Percentiles rank a stretch among this genome's conserved stretches.
These are phyloP conservation scores for Anethum foeniculum DNA, from an alignment of 140 eudicot genomes.

Conservation along the genomic window DNA sequence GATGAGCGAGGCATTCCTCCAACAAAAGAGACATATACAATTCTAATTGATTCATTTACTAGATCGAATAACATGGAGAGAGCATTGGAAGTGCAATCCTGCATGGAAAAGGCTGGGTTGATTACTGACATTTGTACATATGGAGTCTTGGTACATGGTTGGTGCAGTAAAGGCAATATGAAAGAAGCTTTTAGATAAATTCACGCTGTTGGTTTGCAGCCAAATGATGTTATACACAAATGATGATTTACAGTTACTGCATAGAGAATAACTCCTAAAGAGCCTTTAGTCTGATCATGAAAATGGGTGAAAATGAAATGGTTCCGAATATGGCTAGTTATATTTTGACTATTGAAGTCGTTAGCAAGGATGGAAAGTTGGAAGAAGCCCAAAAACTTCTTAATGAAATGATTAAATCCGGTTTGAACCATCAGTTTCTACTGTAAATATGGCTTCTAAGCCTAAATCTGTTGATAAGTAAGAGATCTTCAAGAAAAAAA, in stretches of 20 bases:
- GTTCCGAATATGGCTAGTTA: slow-evolving; percentile 43
- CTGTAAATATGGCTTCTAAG: slow-evolving; percentile 13
- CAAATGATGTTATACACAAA: slow-evolving; percentile 45
- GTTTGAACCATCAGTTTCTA: slow-evolving; percentile 28
- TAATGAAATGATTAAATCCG: slow-evolving; percentile 31
- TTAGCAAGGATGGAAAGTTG: slow-evolving; percentile 39
- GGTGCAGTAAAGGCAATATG: slow-evolving; percentile 47
- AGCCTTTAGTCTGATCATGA: slow-evolving; percentile 39
- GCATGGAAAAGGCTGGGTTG: slow-evolving; percentile 34
- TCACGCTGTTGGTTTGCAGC: slow-evolving; percentile 24
- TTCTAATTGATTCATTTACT: slow-evolving; percentile 34
- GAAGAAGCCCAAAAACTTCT: slow-evolving; percentile 32
- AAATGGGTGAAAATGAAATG: slow-evolving; percentile 39
- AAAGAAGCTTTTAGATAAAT: slow-evolving; percentile 45
- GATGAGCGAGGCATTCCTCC: slow-evolving; percentile 43
- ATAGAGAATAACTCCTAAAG: slow-evolving; percentile 43
- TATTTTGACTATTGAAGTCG: slow-evolving; percentile 30
- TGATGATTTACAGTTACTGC: slow-evolving; percentile 43
- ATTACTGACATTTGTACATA: slow-evolving; percentile 28
- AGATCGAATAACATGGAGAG: slow-evolving; percentile 33
- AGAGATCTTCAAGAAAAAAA: background rate
- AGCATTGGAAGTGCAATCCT: slow-evolving; percentile 26
- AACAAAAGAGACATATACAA: slow-evolving; percentile 38
- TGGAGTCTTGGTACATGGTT: slow-evolving; percentile 45
- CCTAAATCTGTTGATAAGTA: background rate